These are phyloP conservation scores for Pythium brassicae DNA, from an alignment of 352 stramenopile species.

Conservation along the genomic window DNA sequence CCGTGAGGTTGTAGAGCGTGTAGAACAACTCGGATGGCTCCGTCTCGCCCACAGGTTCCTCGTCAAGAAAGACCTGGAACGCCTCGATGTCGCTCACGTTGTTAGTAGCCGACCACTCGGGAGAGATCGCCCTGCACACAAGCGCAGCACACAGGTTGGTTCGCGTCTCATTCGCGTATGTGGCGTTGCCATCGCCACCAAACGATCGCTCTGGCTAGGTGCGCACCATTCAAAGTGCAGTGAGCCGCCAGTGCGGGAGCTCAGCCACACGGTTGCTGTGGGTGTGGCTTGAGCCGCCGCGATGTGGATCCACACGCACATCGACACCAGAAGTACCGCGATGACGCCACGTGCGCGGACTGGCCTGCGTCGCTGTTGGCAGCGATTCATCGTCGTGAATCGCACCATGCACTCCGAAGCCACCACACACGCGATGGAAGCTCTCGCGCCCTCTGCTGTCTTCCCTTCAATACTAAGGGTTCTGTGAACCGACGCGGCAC, in stretches of 20 bases:
- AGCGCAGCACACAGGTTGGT: background rate
- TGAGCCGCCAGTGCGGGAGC: slow-evolving; percentile 5
- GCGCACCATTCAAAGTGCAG: slow-evolving; percentile 9
- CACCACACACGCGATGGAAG: too few species aligned
- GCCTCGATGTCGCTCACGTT: slow-evolving; percentile 3
- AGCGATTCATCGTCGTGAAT: background rate
- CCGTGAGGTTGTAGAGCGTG: slow-evolving; percentile 4
- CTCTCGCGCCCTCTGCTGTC: too few species aligned
- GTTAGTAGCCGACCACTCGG: slow-evolving; percentile 6
- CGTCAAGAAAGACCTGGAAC: slow-evolving; percentile 7
- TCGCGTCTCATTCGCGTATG: background rate
- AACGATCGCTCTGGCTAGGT: background rate
- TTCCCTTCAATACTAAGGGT: too few species aligned
- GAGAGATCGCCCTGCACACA: slow-evolving; percentile 2
- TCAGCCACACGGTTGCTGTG: slow-evolving; percentile 1
- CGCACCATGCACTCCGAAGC: too few species aligned
- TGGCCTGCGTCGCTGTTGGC: too few species aligned
- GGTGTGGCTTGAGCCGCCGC: background rate
- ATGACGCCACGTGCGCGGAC: background rate
- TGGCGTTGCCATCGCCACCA: too few species aligned
- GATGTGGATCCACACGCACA: background rate
- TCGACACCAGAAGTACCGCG: background rate
- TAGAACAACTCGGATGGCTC: background rate
- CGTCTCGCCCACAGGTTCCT: slow-evolving; percentile 2
- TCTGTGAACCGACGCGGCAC: too few species aligned